These are phyloP conservation scores for Picochlorum sp. DNA, from an alignment of 139 green algal genomes.

Conservation along the genomic window DNA sequence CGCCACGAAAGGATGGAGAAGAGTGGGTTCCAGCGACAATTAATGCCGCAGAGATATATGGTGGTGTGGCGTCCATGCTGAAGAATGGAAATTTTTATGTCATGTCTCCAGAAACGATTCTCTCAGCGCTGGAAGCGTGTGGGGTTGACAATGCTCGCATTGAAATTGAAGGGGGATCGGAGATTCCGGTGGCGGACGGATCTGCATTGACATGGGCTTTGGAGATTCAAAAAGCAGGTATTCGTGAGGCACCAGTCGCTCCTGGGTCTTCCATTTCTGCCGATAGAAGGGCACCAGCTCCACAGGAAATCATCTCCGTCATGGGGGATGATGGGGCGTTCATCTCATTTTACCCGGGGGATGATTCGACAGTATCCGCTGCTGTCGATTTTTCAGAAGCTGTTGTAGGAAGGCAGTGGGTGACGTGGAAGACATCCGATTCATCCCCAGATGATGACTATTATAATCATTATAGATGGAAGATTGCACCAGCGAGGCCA, in stretches of 20 bases:
- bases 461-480: slow-evolving; percentile 8
- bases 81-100: slow-evolving; percentile 6
- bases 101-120: slow-evolving; percentile 53
- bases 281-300: background rate
- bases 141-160: slow-evolving; percentile 82
- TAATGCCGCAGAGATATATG: slow-evolving; percentile 3
- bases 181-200: slow-evolving; percentile 80
- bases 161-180: slow-evolving; percentile 53
- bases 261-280: background rate
- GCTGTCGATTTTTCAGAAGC: slow-evolving; percentile 59
- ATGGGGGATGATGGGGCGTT: slow-evolving; percentile 56
- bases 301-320: slow-evolving; percentile 43
- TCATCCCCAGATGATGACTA: slow-evolving; percentile 1
- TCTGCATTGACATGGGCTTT: slow-evolving; percentile 56
- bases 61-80: background rate
- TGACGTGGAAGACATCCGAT: slow-evolving; percentile 48
- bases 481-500: slow-evolving; percentile 6
- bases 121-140: slow-evolving; percentile 73
- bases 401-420: slow-evolving; percentile 84
- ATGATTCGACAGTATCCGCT: slow-evolving; percentile 32
- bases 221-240: slow-evolving; percentile 33
- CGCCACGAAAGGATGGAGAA: background rate
- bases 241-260: slow-evolving; percentile 20
- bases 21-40: slow-evolving; percentile 6
- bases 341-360: slow-evolving; percentile 60